These are phyloP conservation scores for Grigorovia jiainica DNA, from an alignment of 805 yeast genomes.

Conservation along the genomic window DNA sequence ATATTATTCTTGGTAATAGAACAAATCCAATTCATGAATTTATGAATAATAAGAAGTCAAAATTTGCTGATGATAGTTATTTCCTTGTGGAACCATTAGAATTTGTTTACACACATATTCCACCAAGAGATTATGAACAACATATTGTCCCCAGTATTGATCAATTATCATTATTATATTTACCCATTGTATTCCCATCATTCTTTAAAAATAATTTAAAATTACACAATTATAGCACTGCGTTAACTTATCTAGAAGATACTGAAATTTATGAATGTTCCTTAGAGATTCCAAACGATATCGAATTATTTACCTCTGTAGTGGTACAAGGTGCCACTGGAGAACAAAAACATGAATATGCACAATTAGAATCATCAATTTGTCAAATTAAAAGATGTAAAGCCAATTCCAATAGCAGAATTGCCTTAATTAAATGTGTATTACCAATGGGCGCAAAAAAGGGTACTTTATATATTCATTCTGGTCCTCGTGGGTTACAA, in stretches of 20 bases:
- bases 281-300: constrained; percentile 55
- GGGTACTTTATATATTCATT: constrained; percentile 69
- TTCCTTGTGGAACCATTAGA: constrained; percentile 71
- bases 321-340: constrained; percentile 42
- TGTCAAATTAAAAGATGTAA: constrained; percentile 74
- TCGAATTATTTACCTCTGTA: constrained; percentile 53
- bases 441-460: constrained; percentile 59
- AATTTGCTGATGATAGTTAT: constrained; percentile 42
- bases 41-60: constrained; percentile 25
- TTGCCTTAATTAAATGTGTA: constrained; percentile 70
- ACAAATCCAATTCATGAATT: constrained; percentile 43
- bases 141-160: constrained; percentile 81
- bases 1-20: constrained; percentile 55
- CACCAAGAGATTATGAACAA: constrained; percentile 68
- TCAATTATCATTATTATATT: constrained; percentile 61
- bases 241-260: constrained; percentile 62
- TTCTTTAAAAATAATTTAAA: constrained; percentile 52
- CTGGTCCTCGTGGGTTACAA: constrained; percentile 55
- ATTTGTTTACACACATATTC: constrained; percentile 77
- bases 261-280: constrained; percentile 75
- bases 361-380: constrained; percentile 42
- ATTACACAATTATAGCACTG: constrained; percentile 64
- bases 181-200: constrained; percentile 83
- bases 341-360: constrained; percentile 8
- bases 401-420: constrained; percentile 37